A percentile compares a stretch with the other conserved stretches of the same genome.
These are phyloP conservation scores for Colletotrichum endophyticum DNA, from an alignment of 2,329 filamentous ascomycete genomes.

Conservation along the genomic window DNA sequence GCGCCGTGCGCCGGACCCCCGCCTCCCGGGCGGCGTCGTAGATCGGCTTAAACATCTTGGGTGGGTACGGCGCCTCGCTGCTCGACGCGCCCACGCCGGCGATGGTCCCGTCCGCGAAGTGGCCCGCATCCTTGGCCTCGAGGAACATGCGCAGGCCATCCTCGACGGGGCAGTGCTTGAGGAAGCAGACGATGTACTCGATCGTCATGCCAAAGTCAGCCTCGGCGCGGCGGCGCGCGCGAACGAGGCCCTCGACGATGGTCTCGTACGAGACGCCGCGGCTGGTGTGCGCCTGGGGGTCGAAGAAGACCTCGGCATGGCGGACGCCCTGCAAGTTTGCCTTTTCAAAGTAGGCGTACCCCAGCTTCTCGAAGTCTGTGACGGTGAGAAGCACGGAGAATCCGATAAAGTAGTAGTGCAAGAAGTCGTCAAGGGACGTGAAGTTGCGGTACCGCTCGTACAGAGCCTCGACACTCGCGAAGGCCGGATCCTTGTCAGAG, in stretches of 20 bases:
- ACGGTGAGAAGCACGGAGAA: conserved; percentile 71
- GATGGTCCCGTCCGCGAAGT: conserved; percentile 57
- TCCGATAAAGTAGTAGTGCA: conserved; percentile 79
- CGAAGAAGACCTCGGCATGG: conserved; percentile 82
- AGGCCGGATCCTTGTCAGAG: conserved; percentile 59
- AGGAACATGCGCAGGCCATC: conserved; percentile 56
- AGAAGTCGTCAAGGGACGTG: conserved; percentile 76
- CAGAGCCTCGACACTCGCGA: conserved; percentile 64
- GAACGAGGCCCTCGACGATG: conserved; percentile 67
- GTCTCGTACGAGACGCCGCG: conserved; percentile 68
- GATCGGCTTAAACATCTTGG: conserved; percentile 65
- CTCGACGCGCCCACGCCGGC: conserved; percentile 72
- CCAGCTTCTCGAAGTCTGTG: conserved; percentile 75
- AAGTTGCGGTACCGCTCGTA: conserved; percentile 70
- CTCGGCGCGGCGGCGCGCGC: conserved; percentile 65
- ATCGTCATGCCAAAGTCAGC: conserved; percentile 68
- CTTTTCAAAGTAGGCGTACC: conserved; percentile 72
- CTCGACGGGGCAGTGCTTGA: conserved; percentile 69
- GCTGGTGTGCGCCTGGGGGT: conserved; percentile 75
- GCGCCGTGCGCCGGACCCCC: conserved; percentile 67
- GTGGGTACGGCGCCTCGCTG: conserved; percentile 62
- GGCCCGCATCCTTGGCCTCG: conserved; percentile 37
- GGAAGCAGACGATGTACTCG: conserved; percentile 73
- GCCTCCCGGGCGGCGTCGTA: conserved; percentile 56
- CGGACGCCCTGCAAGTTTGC: conserved; percentile 69